Evolutionary conservation across 768 basidiomycete genomes (phyloP), one percentile per base, ranked within the genome.

Genomic region (Suillus clintonianus): DNA sequence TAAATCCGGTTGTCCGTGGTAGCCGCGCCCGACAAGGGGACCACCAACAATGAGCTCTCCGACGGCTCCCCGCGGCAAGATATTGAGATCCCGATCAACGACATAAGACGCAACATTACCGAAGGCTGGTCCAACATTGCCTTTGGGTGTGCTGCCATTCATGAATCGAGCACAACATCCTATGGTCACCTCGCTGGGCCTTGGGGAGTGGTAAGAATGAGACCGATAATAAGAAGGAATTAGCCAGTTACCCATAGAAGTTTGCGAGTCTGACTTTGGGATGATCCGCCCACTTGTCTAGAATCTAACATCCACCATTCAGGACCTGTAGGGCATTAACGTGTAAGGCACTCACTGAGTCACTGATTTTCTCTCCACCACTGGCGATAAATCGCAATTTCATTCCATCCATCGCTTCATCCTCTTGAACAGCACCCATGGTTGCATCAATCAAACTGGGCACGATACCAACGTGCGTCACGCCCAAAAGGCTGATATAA

Each of bases 291-390:
- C 83, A 85, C 65, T 79, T 82, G 60, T 83, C 80, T 32, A 84
- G 70, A 42, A 77, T 74, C 76, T 78, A 60, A 10, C 11, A 30
- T 37, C 22, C n/a, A 22, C 14, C 1, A 17, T 8, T 32, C 55
- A 22, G 47, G 11, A 24, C 10, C 39, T 30, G 37, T 27, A 63
- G 42, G 11, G 19, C n/a, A 15, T 59, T 61, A 19, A 24, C 14
- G 34, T 36, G 41, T 48, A 51, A 61, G 9, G 41, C 34, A 70
- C 79, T 64, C 61, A 84, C 83, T 22, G 80, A 74, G 67, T 85
- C 82, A 55, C 78, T 82, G 69, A 85, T 83, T 70, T 85, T 85
- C 70, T 85, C 83, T 5, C 83, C 83, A 14, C 83, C 83, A 63
- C 82, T 81, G 4, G 74, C 81, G 41, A 85, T 80, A 63, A 80